These are phyloP conservation scores for Plantago lanceolata DNA, from an alignment of 305 asterid species.

Conservation along the genomic window DNA sequence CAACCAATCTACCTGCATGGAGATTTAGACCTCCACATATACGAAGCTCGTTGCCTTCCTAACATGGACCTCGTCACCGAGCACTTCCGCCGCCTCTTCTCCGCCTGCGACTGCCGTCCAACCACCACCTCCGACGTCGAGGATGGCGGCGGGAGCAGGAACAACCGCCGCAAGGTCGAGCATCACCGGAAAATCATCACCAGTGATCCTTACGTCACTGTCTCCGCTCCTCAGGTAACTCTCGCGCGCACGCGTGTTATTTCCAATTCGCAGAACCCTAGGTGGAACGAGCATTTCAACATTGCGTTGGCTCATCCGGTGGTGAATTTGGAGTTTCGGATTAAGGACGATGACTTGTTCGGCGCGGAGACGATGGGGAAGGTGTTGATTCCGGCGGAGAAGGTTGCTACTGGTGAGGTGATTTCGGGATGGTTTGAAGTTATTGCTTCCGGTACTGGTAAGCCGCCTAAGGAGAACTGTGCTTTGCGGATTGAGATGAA, in stretches of 20 bases:
- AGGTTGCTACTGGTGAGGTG: conserved; percentile 43
- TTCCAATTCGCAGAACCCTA: conserved; percentile 61
- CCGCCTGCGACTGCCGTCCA: conserved; percentile 37
- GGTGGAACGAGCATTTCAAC: conserved; percentile 55
- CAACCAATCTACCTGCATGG: conserved; percentile 52
- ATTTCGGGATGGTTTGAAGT: conserved; percentile 53
- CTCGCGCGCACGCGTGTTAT: conserved; percentile 85
- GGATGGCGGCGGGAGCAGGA: conserved; percentile 24
- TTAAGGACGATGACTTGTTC: conserved; percentile 64
- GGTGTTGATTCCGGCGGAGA: conserved; percentile 45
- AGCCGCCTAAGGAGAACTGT: conserved; percentile 47
- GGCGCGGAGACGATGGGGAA: conserved; percentile 71
- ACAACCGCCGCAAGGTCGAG: conserved; percentile 33
- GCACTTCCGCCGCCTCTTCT: conserved; percentile 61
- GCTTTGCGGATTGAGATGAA: conserved; percentile 49
- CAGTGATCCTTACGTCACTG: conserved; percentile 75
- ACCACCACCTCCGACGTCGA: conserved; percentile 18
- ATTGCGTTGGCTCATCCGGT: conserved; percentile 66
- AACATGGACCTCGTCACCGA: conserved; percentile 73
- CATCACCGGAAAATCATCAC: conserved; percentile 62
- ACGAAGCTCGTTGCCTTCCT: conserved; percentile 73
- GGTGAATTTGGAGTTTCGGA: conserved; percentile 47
- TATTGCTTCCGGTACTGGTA: conserved; percentile 34
- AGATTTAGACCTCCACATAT: conserved; percentile 60
- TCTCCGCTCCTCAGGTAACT: conserved; percentile 65